Base-by-base conservation (phyloP, 257 asterid species). In the Nicotiana tabacum region DNA sequence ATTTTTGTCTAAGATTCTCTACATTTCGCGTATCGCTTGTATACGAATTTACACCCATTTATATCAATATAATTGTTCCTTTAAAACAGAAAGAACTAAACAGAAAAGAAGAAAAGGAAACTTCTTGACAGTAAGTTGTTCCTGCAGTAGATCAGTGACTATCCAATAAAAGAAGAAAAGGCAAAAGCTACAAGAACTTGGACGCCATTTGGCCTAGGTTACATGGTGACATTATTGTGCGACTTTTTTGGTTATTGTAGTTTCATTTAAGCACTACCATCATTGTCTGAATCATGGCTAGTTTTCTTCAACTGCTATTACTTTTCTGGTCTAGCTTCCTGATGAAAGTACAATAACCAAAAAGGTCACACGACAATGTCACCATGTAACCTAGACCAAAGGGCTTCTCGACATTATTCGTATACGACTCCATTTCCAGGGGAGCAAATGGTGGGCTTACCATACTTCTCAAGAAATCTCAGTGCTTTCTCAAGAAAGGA, bases 401-500 rank as follows among this genome's bases (percentile, higher is more conserved):
- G 61, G 39, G 43, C 39, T 48, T 74, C 62, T 27, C 9, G 29
- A 74, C 9, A 4, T 64, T 29, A 27, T 64, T 64, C 18, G 1
- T 27, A 27, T 17, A 27, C 69, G 8, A 64, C 12, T 6, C 37
- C 37, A 24, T 77, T 55, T 77, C 51, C 24, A 56, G 55, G 53
- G 56, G 78, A 79, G 69, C 58, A 80, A 81, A 67, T 66, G 18
- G 76, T 85, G 79, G 83, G 53, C 91, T 88, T 87, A 92, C 98
- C 98, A 81, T 90, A 83, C 88, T 91, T 93, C 92, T 95, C 98
- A 67, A 95, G 98, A 90, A 93, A 95, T 82, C 86, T 90, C 80
- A 95, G 96, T 84, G 98, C 98, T 86, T 95, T 95, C 82, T 95
- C 98, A 84, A 95, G 92, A 87, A 95, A 95, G 83, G 98, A 93